Base-by-base conservation (phyloP, 2,329 filamentous ascomycete genomes). In the Rhytidhysteron rufulum region DNA sequence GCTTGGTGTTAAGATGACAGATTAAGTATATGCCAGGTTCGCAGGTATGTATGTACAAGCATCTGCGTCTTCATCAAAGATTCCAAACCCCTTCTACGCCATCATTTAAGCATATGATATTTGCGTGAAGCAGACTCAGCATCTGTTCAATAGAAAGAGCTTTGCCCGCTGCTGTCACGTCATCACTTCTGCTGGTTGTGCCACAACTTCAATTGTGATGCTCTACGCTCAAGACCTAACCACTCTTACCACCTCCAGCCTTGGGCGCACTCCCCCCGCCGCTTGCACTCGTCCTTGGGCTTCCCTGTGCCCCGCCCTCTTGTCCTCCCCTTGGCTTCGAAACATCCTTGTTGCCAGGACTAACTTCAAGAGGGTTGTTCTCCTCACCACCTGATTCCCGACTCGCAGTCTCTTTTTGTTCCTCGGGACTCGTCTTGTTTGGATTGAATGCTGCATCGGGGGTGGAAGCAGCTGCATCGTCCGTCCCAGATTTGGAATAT, bases 381-480 rank as follows among this genome's bases (percentile, higher is more conserved):
- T n/a, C n/a, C n/a, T 53, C 47, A 10, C 51, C 51, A 31, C 58
- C 58, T 17, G 53, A 52, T 49, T 70, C 67, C 17, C 51, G 38
- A 34, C 58, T 63, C 2, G 66, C 66, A 4, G 51, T 59, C 13
- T 45, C 58, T 50, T 69, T 76, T 65, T 80, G 78, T 17, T 65
- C 56, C 57, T 88, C 82, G 0, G 88, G 88, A 16, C 73, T 68
- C 19, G 85, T 90, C 60, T 78, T 79, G 40, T 72, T 65, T 0
- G 82, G 79, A 58, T 88, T 75, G 64, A 86, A 94, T 1, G 88
- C 83, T 0, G 82, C 75, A 31, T 82, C 72, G 3, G 70, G 60
- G 41, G 77, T 69, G 21, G 74, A 69, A 0, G 75, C 72, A 0
- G 82, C 75, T 10, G 69, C 67, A 31, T 82, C 69, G 49, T 82